phyloP scores from a whole-genome alignment of 1,139 yeast species.

The Diutina rugosa region DNA sequence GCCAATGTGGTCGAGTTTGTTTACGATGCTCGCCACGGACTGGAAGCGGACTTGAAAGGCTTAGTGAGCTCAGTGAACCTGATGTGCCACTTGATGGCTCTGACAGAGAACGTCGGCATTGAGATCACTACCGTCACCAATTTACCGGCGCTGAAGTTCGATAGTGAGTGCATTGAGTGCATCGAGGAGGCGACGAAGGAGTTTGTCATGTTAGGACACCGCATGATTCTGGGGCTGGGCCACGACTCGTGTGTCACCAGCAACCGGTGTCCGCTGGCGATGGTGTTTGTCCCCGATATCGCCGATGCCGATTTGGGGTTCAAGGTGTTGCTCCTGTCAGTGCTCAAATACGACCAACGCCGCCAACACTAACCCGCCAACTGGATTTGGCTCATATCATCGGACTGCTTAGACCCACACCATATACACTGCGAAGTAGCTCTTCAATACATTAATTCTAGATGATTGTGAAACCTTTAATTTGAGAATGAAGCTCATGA shows the following conservation, averaged over 20 bases:
- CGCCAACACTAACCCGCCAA: constrained; percentile 2
- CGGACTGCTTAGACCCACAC: background rate
- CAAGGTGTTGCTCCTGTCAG: constrained; percentile 43
- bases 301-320: constrained; percentile 52
- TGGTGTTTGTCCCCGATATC: constrained; percentile 62
- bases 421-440: too few relatives aligned
- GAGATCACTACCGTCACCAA: background rate
- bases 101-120: background rate
- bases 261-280: constrained; percentile 48
- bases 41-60: constrained; percentile 28
- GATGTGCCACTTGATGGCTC: background rate
- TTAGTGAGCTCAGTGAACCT: constrained; percentile 12
- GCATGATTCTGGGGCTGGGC: constrained; percentile 58
- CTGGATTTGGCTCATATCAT: background rate
- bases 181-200: constrained; percentile 39
- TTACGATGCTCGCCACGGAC: constrained; percentile 43
- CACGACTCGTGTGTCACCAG: constrained; percentile 59
- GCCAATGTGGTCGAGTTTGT: constrained; percentile 49
- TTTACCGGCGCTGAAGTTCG: constrained; percentile 33
- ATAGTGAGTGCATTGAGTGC: constrained; percentile 33
- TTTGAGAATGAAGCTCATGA: background rate
- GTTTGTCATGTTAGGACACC: constrained; percentile 29
- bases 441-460: too few relatives aligned
- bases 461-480: background rate
- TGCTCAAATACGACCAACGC: constrained; percentile 36